A percentile compares a stretch with the other conserved stretches of the same genome.
Evolutionary conservation across 345 rosid genomes (phyloP).

Genomic region (Euphorbia lathyris): DNA sequence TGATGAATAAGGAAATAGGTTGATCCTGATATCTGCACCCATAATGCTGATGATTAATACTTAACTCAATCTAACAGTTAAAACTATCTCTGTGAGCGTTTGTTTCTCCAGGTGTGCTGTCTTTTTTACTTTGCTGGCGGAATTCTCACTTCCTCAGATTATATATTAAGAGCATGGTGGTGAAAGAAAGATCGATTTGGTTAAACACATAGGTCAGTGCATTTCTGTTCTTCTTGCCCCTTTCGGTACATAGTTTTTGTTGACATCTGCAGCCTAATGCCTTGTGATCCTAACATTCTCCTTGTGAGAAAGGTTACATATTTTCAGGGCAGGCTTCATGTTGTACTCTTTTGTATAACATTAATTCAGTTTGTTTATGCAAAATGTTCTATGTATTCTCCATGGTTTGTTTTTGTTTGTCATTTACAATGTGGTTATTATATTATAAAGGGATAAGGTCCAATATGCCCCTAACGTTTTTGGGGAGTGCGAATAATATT

Average conservation of each 20-base stretch:
- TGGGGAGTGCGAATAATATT: too few relatives aligned
- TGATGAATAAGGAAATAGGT: constrained; percentile 12
- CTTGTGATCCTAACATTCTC: not conserved
- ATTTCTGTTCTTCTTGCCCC: not conserved
- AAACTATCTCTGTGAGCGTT: not conserved
- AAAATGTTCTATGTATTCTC: not conserved
- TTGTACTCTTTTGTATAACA: not conserved
- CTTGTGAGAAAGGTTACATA: not conserved
- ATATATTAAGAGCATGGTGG: not conserved
- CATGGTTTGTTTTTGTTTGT: not conserved
- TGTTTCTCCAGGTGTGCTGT: not conserved
- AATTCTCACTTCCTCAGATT: not conserved
- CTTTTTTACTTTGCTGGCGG: not conserved
- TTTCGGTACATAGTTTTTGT: not conserved
- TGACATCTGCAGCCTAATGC: not conserved
- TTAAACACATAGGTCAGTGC: not conserved
- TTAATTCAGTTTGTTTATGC: not conserved
- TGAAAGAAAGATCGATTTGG: not conserved
- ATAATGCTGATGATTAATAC: constrained; percentile 16
- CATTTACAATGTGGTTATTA: not conserved
- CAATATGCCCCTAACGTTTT: too few relatives aligned
- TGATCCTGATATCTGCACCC: not conserved
- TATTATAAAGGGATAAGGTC: too few relatives aligned
- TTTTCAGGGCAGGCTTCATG: not conserved
- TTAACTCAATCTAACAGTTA: not conserved